Evolutionary conservation across 2,329 filamentous ascomycete genomes (phyloP), one percentile per base, ranked within the genome.

Genomic region (Pyrenophora graminea): DNA sequence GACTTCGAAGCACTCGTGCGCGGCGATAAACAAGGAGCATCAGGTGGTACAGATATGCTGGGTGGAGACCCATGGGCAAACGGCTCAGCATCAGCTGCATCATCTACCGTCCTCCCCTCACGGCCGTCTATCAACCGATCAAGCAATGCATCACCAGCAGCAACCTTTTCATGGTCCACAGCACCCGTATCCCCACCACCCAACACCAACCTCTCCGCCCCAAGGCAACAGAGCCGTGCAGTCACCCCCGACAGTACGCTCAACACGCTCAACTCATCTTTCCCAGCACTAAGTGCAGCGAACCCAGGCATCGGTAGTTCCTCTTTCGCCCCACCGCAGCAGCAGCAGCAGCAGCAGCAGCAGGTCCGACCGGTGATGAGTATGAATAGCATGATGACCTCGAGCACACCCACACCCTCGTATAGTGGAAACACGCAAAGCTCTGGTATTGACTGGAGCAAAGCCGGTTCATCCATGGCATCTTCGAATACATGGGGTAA

Each of bases 1-100:
- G 91, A 95, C 67, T 99, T 97, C 66, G 92, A 96, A 70, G 84
- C 84, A 2, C 84, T 99, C 2, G 92, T 99, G 44, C 91, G 95
- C 66, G 93, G 93, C 7, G 85, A 83, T 48, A 77, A 80, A n/a
- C 61, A 64, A 32, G 39, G 74, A 67, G 23, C 73, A 67, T 49
- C 63, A 40, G 59, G 64, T 13, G 66, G 67, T 10, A 66, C 66
- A 41, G 74, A 79, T 33, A 69, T 71, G 65, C 58, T 69, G 30
- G 74, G 79, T 56, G 76, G 77, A 19, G 68, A 71, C 52, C 67
- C 76, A 40, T 80, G 77, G 77, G 72, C 66, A 31, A 67, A 70
- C 37, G 62, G 68, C 19, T 58, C 73, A 21, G 51, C 68, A 2
- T 64, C 70, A n/a, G 62, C 68, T 18, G 61, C 68, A 8, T 63